Evolutionary conservation across 164 flowering plant genomes (phyloP), one percentile per base, ranked within the genome.

Genomic region (Cinnamomum micranthum): DNA sequence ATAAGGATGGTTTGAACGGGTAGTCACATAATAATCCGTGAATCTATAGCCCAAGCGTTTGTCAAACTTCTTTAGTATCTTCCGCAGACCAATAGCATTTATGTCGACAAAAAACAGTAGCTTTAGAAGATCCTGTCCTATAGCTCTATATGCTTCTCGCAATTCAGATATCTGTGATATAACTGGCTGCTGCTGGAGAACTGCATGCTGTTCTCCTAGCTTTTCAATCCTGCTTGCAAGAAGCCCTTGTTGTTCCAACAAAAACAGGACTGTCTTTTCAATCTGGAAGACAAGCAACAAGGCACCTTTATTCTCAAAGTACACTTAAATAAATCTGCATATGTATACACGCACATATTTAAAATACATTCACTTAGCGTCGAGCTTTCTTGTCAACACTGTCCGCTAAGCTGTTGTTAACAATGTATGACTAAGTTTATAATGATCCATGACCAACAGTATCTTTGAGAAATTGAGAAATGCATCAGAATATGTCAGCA

Each of bases 1-100:
- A 73, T 91, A 91, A 58, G 97, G 92, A 82, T 91, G 97, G 80
- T 89, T 86, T 50, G 95, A 84, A 74, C 95, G 95, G 77, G 93
- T 89, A 72, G 84, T 88, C 73, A 91, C 95, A 80, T 89, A 92
- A 77, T 90, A 87, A 76, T 91, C 85, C 4, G 92, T 88, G 80
- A 92, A 92, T 77, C 78, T 85, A 78, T 88, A 89, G 66, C 92
- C 90, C 78, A 89, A 87, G 41, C 93, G 90, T 77, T 92, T 92
- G 71, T 92, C 97, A 66, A 92, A 89, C 80, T 92, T 91, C 81
- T 92, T 92, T 83, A 92, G 70, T 74, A 92, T 91, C 84, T 92
- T 92, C 2, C 94, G 83, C 68, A 90, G 58, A 50, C 97, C 95
- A 81, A 82, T 82, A 60, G 97, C 97, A 87, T 92, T 92, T 77